Conservation (phyloP, 108 stramenopile genomes). For the Cyclotella distinguenda region DNA sequence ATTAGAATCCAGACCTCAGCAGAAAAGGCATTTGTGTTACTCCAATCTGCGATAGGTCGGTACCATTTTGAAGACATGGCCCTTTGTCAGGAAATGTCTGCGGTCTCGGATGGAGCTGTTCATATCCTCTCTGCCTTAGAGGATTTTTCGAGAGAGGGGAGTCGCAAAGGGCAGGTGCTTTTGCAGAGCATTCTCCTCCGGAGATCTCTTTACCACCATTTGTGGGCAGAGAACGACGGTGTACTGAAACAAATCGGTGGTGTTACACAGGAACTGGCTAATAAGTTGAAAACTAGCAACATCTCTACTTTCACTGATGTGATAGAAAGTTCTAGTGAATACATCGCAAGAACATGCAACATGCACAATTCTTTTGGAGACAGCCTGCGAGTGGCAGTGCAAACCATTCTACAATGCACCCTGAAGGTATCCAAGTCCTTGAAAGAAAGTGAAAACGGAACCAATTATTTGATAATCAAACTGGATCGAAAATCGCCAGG, state of each 20-base stretch:
- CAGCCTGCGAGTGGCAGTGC: constrained; percentile 49
- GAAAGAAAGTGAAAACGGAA: constrained; percentile 25
- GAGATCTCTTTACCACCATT: constrained; percentile 55
- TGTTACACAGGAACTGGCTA: constrained; percentile 54
- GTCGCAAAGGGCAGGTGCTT: constrained; percentile 62
- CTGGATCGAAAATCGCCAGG: constrained; percentile 15
- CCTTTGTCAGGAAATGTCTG: constrained; percentile 69
- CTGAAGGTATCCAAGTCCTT: constrained; percentile 54
- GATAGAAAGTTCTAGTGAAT: constrained; percentile 41
- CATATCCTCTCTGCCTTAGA: constrained; percentile 71
- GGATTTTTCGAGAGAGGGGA: constrained; percentile 71
- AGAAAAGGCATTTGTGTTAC: constrained; percentile 83
- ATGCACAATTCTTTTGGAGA: constrained; percentile 60
- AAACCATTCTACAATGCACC: constrained; percentile 52
- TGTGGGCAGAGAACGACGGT: constrained; percentile 72
- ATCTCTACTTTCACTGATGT: constrained; percentile 77
- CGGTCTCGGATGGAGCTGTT: constrained; percentile 56
- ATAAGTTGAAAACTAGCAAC: constrained; percentile 47
- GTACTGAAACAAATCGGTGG: constrained; percentile 77
- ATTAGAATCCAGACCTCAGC: constrained; percentile 65
- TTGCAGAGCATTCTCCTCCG: constrained; percentile 57
- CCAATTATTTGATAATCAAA: constrained; percentile 30
- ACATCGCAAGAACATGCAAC: constrained; percentile 52
- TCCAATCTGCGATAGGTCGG: constrained; percentile 75
- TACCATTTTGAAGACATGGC: constrained; percentile 62